Conservation (phyloP, 2,329 filamentous ascomycete species). For the Aspergillus tanneri region DNA sequence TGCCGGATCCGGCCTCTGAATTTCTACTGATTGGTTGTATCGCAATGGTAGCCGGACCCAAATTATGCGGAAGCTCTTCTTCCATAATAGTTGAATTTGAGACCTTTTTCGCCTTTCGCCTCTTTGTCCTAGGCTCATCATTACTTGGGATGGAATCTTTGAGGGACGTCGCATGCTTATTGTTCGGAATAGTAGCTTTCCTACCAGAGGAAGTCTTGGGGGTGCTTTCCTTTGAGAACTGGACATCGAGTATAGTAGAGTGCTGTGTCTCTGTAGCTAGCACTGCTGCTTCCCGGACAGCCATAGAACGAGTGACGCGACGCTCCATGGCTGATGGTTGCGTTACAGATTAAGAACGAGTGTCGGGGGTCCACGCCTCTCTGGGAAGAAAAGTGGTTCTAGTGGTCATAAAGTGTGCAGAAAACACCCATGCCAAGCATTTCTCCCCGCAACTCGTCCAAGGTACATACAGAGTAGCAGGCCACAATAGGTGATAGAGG, state of each 20-base stretch:
- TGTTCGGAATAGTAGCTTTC: background rate
- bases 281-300: conserved; percentile 23
- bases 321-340: conserved; percentile 14
- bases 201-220: background rate
- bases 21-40: background rate
- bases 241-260: background rate
- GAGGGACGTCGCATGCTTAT: conserved; percentile 22
- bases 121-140: conserved; percentile 32
- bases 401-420: too few relatives aligned
- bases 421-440: too few relatives aligned
- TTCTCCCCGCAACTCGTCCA: too few relatives aligned
- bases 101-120: conserved; percentile 15
- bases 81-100: conserved; percentile 14
- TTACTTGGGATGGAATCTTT: conserved; percentile 15
- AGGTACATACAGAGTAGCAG: too few relatives aligned
- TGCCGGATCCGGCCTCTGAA: background rate
- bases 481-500: too few relatives aligned
- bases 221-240: background rate
- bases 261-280: conserved; percentile 13
- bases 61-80: conserved; percentile 57
- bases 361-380: too few relatives aligned
- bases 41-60: conserved; percentile 41
- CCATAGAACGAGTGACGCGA: conserved; percentile 33
- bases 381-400: background rate
- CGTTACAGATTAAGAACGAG: background rate